Evolutionary conservation across 1,284 basidiomycete genomes (phyloP).

Genomic region (Vanrija humicola): DNA sequence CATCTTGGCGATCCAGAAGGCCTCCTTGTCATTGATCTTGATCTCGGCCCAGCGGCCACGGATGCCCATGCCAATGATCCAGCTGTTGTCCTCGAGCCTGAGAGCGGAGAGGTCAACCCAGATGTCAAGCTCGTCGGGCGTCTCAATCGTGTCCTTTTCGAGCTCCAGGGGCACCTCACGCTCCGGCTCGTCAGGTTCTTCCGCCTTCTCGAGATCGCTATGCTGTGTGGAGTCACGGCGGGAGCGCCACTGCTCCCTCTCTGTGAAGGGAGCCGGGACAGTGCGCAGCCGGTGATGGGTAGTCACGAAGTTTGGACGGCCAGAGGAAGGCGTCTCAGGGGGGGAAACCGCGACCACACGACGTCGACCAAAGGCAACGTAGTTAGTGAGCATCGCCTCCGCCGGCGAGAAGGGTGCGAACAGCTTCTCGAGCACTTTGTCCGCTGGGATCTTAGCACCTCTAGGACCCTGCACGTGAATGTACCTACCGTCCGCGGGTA

Average conservation of each 20-base stretch:
- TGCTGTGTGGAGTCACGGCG: neutral
- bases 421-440: neutral
- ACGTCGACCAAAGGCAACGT: conserved; percentile 33
- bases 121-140: conserved; percentile 22
- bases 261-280: conserved; percentile 30
- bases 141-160: conserved; percentile 20
- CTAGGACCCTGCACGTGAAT: no score
- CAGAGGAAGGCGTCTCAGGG: conserved; percentile 3
- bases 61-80: conserved; percentile 32
- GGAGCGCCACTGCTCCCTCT: conserved; percentile 28
- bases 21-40: conserved; percentile 9
- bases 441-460: conserved; percentile 1
- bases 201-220: neutral
- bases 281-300: conserved; percentile 27
- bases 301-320: conserved; percentile 10
- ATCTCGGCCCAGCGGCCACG: conserved; percentile 40
- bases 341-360: conserved; percentile 18
- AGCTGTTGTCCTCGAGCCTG: neutral
- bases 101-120: conserved; percentile 22
- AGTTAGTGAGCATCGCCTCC: conserved; percentile 12
- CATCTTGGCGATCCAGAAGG: conserved; percentile 40
- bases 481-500: conserved; percentile 2
- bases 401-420: neutral
- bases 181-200: conserved; percentile 1
- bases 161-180: conserved; percentile 18